Percentiles rank a stretch among this genome's conserved stretches.
phyloP scores from a whole-genome alignment of 2,329 filamentous ascomycete genomes.

The Phaeosphaeriaceae sp. region DNA sequence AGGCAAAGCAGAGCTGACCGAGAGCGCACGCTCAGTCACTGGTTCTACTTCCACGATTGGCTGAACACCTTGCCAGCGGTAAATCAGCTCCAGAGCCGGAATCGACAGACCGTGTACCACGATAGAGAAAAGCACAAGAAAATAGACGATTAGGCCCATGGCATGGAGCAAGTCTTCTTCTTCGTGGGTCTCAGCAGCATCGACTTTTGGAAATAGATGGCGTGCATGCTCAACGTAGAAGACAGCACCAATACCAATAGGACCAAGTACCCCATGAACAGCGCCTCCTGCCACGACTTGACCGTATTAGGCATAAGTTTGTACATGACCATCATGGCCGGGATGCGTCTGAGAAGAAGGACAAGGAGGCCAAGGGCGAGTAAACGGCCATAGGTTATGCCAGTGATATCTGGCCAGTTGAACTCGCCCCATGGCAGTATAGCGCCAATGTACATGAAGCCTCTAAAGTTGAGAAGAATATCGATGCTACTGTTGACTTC shows the following conservation, averaged over 20 bases:
- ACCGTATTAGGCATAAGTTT: slow-evolving; percentile 61
- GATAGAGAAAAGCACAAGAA: slow-evolving; percentile 55
- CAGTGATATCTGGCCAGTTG: slow-evolving; percentile 59
- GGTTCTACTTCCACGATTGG: slow-evolving; percentile 51
- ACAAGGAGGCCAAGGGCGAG: slow-evolving; percentile 61
- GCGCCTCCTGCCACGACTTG: slow-evolving; percentile 62
- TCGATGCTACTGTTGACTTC: slow-evolving; percentile 67
- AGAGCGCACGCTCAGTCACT: slow-evolving; percentile 49
- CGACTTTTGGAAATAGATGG: slow-evolving; percentile 52
- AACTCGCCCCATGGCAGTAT: slow-evolving; percentile 64
- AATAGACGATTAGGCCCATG: slow-evolving; percentile 56
- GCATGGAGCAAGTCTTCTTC: slow-evolving; percentile 50
- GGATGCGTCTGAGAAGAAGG: slow-evolving; percentile 63
- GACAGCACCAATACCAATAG: slow-evolving; percentile 53
- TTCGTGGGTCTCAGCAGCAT: slow-evolving; percentile 46
- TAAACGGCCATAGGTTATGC: slow-evolving; percentile 59
- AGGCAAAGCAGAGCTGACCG: slow-evolving; percentile 45
- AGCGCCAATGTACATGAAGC: slow-evolving; percentile 65
- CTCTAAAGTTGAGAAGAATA: slow-evolving; percentile 65
- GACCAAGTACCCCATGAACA: slow-evolving; percentile 66
- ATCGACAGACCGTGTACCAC: slow-evolving; percentile 58
- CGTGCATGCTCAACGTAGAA: slow-evolving; percentile 56
- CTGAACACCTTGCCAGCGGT: slow-evolving; percentile 48
- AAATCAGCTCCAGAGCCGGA: slow-evolving; percentile 51
- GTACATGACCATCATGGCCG: slow-evolving; percentile 61